These are phyloP conservation scores for Rosa multiflora DNA, from an alignment of 306 rosid species.

Conservation along the genomic window DNA sequence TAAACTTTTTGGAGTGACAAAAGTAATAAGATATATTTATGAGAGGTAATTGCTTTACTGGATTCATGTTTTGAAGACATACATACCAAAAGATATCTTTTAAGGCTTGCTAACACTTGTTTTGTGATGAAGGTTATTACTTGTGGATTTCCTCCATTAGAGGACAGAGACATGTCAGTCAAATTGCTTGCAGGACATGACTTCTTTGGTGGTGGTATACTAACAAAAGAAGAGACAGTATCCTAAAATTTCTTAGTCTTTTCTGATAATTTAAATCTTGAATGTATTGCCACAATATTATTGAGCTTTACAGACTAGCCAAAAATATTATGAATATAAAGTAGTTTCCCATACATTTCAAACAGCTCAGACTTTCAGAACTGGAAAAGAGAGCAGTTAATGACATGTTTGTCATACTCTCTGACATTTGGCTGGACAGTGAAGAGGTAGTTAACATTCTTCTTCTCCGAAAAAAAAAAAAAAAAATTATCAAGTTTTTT, in stretches of 20 bases:
- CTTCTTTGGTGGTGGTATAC: slow-evolving; percentile 65
- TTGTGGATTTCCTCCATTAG: slow-evolving; percentile 93
- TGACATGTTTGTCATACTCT: slow-evolving; percentile 81
- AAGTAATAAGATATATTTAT: neutral
- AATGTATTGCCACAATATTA: neutral
- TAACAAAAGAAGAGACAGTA: slow-evolving; percentile 81
- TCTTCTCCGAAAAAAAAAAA: neutral
- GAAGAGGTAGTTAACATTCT: slow-evolving; percentile 68
- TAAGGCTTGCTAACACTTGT: slow-evolving; percentile 17
- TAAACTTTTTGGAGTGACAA: neutral
- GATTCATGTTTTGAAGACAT: slow-evolving; percentile 12
- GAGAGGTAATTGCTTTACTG: neutral
- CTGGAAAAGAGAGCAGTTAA: slow-evolving; percentile 74
- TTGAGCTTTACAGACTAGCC: neutral
- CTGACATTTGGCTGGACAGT: slow-evolving; percentile 86
- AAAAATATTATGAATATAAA: slow-evolving; percentile 6
- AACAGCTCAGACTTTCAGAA: slow-evolving; percentile 72
- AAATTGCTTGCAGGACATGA: slow-evolving; percentile 68
- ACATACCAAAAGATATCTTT: neutral
- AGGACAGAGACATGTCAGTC: slow-evolving; percentile 75
- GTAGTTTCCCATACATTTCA: slow-evolving; percentile 39
- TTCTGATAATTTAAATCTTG: neutral
- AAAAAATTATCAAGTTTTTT: neutral
- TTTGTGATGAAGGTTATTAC: slow-evolving; percentile 63
- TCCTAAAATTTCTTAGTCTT: slow-evolving; percentile 27